Evolutionary conservation across 768 basidiomycete species (phyloP), one percentile per base, ranked within the genome.

Genomic region (Coprinopsis strossmayeri): DNA sequence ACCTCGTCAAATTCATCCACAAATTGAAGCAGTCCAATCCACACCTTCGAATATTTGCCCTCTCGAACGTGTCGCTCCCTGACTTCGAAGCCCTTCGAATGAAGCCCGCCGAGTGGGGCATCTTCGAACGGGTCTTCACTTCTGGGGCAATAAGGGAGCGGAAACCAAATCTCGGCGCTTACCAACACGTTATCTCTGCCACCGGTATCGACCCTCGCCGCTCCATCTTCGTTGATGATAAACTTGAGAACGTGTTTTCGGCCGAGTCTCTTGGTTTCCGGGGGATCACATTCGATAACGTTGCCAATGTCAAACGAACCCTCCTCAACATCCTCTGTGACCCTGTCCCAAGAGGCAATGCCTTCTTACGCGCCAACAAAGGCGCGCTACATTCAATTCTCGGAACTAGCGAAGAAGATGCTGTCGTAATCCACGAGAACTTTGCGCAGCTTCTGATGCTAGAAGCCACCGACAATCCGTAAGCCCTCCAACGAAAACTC

Each of bases 141-240:
- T 81, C 79, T 12, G 71, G 73, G 2, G 67, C 57, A 3, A 71
- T 67, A 7, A 73, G 76, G 5, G 76, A 78, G 60, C 73, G 81
- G 43, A 81, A 79, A 57, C 78, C 76, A 5, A 72, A 77, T 52
- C 69, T 79, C 24, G 71, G 73, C 0, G 77, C 77, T 50, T 81
- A 73, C 61, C 64, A 64, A 40, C 68, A 73, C 44, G 76, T 81
- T 11, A 57, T 82, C 26, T 58, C 63, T n/a, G 58, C 69, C n/a
- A 70, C 71, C 11, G 67, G 68, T 10, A 56, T 70, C 3, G 74
- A 80, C 44, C 78, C 79, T 2, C 55, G 54, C 2, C 64, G 61
- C 1, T 69, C 72, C 0, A 74, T 80, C 27, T 81, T 81, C 54
- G 72, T 82, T 9, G 81, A 82, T 45, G 80, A 81, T 62, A 77